Base-by-base conservation (phyloP, 306 rosid species). In the Trichosanthes truncata region DNA sequence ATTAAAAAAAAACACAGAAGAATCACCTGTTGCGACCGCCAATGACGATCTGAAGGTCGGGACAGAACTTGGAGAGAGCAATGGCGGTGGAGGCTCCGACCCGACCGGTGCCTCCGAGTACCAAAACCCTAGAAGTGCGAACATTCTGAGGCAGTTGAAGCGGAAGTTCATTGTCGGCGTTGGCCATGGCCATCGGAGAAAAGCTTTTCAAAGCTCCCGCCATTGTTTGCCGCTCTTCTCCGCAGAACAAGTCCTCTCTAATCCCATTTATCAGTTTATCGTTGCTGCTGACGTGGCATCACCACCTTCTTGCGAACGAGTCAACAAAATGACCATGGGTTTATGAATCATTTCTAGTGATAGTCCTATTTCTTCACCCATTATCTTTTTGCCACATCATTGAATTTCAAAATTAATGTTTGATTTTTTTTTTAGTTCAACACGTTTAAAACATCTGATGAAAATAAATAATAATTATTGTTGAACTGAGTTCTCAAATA, bases 91-190 rank as follows among this genome's bases (percentile, higher is more conserved):
- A 92, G 6, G 93, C 97, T 80, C 98, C 98, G 83, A 92, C 90
- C 52, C 95, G 95, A 48, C 98, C 98, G 23, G 98, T 94, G 76
- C 97, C 97, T 29, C 98, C 98, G 45, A 94, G 91, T 4, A 94
- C 93, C 76, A 94, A 55, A 17, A 94, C 93, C 77, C 86, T 82
- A 5, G 97, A 85, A 84, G 84, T 88, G 46, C 91, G 86, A 57
- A 84, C 82, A 77, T 88, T 89, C 79, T 86, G 88, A 40, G 93
- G 90, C 23, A 86, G 84, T 52, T 88, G 87, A 72, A 86, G 84
- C 38, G 55, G 53, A 9, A 59, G 53, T 17, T 69, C 53, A 67
- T 52, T 63, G 6, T 83, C 88, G 79, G 21, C 20, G 51, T 11
- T 48, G 17, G 80, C 72, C 49, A 83, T 76, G 36, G 80, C 82